Evolutionary conservation across 2,329 filamentous ascomycete genomes (phyloP), one percentile per base, ranked within the genome.

Genomic region (Trichoderma sp.): DNA sequence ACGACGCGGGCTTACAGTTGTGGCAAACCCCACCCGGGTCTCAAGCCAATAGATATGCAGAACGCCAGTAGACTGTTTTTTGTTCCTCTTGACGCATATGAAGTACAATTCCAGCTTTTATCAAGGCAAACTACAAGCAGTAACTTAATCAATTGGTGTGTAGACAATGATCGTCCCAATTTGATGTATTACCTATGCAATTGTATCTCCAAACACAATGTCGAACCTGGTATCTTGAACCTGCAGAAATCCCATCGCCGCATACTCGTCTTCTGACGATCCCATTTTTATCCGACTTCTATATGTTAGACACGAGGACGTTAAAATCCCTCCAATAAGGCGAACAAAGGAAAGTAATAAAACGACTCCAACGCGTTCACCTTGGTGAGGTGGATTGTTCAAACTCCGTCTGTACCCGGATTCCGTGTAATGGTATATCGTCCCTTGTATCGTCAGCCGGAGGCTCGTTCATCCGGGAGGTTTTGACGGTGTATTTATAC

Each of bases 381-480:
- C 63, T 65, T 2, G 63, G 37, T 9, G 63, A 57, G 22, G 37
- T 57, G 2, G 76, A 75, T 25, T 74, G 77, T 32, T 74, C 72
- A 64, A 82, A 78, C 10, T 79, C 77, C 15, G 58, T 80, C 2
- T 80, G 72, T 3, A 81, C 78, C n/a, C 76, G 70, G 10, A 82
- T 82, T 1, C 77, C 75, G 42, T 80, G 76, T 42, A 81, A 67
- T 1, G 79, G 78, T 29, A 81, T 76, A 22, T 80, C 79, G 27
- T 81, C 78, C 1, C 75, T 77, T 63, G 74, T 75, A 15, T 73
- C 69, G 29, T 75, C 73, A 7, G 70, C 72, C 5, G 70, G 70
- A 5, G 75, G 73, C 2, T 63, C 68, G n/a, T 69, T 73, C 1
- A 74, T 70, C 52, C 76, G 74, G 57, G 73, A 77, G 7, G 74